Evolutionary conservation across 805 yeast genomes (phyloP).

Genomic region (Candida anglica): DNA sequence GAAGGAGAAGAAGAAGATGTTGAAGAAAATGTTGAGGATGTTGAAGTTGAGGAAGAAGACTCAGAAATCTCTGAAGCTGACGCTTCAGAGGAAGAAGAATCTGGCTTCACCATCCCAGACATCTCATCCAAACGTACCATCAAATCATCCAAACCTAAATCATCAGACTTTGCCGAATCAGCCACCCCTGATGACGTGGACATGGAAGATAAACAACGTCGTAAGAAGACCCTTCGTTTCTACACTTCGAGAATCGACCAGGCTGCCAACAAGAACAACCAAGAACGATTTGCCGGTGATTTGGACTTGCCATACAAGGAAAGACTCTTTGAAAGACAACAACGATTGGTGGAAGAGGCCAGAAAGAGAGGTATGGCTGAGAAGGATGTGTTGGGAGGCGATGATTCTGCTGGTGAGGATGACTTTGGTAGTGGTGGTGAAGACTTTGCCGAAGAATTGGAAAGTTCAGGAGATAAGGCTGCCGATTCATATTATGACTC

Average conservation of each 20-base stretch:
- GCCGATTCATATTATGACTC: slow-evolving; percentile 53
- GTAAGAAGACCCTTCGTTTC: slow-evolving; percentile 83
- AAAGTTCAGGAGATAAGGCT: slow-evolving; percentile 36
- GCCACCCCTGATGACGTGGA: slow-evolving; percentile 72
- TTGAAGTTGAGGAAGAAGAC: slow-evolving; percentile 16
- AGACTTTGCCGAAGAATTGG: slow-evolving; percentile 35
- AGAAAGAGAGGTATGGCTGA: slow-evolving; percentile 64
- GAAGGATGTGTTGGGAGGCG: slow-evolving; percentile 52
- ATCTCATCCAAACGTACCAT: slow-evolving; percentile 50
- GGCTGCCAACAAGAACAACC: slow-evolving; percentile 55
- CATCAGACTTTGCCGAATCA: slow-evolving; percentile 60
- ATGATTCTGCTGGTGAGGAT: slow-evolving; percentile 21
- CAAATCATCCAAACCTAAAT: slow-evolving; percentile 26
- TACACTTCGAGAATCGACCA: slow-evolving; percentile 96
- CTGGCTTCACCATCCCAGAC: slow-evolving; percentile 42
- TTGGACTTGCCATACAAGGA: slow-evolving; percentile 89
- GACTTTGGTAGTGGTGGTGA: slow-evolving; percentile 50
- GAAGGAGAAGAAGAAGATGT: slow-evolving; percentile 6
- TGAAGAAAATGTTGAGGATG: slow-evolving; percentile 11
- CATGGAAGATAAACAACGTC: slow-evolving; percentile 75
- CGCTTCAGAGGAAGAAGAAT: slow-evolving; percentile 14
- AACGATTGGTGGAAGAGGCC: slow-evolving; percentile 83
- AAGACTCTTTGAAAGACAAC: slow-evolving; percentile 85
- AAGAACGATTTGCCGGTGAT: slow-evolving; percentile 61
- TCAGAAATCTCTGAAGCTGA: slow-evolving; percentile 10